Evolutionary conservation across 116 monocot species (phyloP).

Genomic region (Cymodocea nodosa): DNA sequence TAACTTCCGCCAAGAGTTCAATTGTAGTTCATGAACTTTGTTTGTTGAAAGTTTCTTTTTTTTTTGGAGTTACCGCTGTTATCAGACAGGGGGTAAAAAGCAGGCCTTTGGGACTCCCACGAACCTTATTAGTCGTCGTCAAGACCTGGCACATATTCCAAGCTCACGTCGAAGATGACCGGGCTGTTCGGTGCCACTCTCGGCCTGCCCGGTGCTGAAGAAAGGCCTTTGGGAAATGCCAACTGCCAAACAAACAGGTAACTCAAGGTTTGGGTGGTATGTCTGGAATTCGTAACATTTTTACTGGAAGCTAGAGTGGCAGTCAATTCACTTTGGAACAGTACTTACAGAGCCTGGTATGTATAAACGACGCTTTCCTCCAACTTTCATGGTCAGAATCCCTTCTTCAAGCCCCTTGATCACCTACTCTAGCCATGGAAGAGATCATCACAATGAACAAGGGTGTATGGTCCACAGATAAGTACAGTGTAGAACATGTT

Average conservation of each 20-base stretch:
- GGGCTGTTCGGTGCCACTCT: conserved; percentile 87
- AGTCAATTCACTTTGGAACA: too few species aligned
- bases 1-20: too few species aligned
- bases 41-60: too few species aligned
- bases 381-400: conserved; percentile 81
- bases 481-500: too few species aligned
- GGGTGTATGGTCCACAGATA: too few species aligned
- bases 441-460: not conserved
- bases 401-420: conserved; percentile 97
- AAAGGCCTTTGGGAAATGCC: conserved; percentile 82
- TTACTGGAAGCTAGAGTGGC: too few species aligned
- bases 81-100: too few species aligned
- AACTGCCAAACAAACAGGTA: conserved; percentile 27
- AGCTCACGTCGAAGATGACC: conserved; percentile 75
- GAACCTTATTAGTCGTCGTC: conserved; percentile 27
- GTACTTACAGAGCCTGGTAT: conserved; percentile 81
- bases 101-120: not conserved
- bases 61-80: too few species aligned
- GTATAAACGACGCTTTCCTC: conserved; percentile 67
- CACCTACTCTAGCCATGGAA: conserved; percentile 30
- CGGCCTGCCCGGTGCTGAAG: conserved; percentile 83
- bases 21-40: too few species aligned
- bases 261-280: too few species aligned
- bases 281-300: too few species aligned
- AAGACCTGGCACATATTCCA: conserved; percentile 78